These are phyloP conservation scores for Aleurites moluccanus DNA, from an alignment of 441 rosid species.

Conservation along the genomic window DNA sequence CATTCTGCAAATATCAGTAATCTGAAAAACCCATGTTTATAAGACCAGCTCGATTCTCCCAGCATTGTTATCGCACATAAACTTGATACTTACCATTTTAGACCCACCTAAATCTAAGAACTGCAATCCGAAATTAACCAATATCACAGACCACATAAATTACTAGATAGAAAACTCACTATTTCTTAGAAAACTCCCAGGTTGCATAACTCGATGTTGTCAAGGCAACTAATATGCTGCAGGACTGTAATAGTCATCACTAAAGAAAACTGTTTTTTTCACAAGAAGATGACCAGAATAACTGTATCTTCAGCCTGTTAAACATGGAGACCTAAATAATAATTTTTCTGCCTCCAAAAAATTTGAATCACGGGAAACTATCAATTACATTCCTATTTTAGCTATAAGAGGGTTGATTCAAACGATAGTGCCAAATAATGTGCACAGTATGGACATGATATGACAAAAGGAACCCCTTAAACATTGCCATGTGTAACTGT, in stretches of 20 bases:
- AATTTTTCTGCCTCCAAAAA: conserved; percentile 7
- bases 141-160: neutral
- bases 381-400: too few relatives aligned
- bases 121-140: neutral
- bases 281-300: neutral
- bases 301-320: too few relatives aligned
- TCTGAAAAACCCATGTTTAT: neutral
- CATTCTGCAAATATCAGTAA: neutral
- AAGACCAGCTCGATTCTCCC: neutral
- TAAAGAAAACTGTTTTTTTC: neutral
- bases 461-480: too few relatives aligned
- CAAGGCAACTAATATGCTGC: neutral
- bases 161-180: too few relatives aligned
- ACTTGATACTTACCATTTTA: neutral
- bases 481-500: neutral
- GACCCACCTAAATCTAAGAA: neutral
- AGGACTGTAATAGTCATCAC: neutral
- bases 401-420: neutral
- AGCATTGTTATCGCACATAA: neutral
- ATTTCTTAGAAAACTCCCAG: too few relatives aligned
- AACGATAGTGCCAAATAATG: neutral
- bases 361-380: neutral
- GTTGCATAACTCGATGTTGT: neutral
- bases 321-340: neutral
- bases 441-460: neutral